Base-by-base conservation (phyloP, 106 monocot genomes). In the Dioscorea alata region DNA sequence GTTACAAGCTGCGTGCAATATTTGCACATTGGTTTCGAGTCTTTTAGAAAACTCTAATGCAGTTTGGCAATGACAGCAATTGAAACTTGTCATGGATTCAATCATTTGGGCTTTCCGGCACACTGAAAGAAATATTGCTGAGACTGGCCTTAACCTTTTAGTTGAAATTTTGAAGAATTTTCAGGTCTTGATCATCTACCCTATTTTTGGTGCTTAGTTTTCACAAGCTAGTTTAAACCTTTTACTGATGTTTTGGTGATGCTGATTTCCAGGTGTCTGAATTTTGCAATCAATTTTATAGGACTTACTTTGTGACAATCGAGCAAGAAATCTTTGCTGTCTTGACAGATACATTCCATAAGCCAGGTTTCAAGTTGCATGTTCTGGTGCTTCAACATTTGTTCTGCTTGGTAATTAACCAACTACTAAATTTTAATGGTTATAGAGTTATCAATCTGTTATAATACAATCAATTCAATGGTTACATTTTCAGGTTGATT, bases 281-380 rank as follows among this genome's bases (percentile, higher is more conserved):
- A 12, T 99, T 90, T 72, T 86, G 90, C 60, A 99, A 92, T 79
- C 92, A 99, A 66, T 99, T 99, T 74, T 81, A 92, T 63, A 84
- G 89, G 59, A 93, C 97, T 1, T 99, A 99, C 71, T 99, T 84
- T 54, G 52, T 99, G 52, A 90, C 73, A 58, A 99, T 99, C 14
- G 92, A 87, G 67, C 97, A 93, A 81, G 97, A 99, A 76, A 99
- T 90, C 21, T 99, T 99, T 85, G 97, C 92, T 49, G 97, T 99
- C 25, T 71, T 99, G 59, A 99, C 97, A 9, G 97, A 99, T 63
- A 93, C 97, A 31, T 99, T 99, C 67, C 97, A 99, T 67, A 99
- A 99, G 69, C 97, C 97, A 8, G 97, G 97, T 6, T 99, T 99
- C 76, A 99, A 99, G 81, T 77, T 99, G 17, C 97, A 99, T 83